These are phyloP conservation scores for Trypanosomatidae sp. DNA, from an alignment of 208 protist genomes.

Conservation along the genomic window DNA sequence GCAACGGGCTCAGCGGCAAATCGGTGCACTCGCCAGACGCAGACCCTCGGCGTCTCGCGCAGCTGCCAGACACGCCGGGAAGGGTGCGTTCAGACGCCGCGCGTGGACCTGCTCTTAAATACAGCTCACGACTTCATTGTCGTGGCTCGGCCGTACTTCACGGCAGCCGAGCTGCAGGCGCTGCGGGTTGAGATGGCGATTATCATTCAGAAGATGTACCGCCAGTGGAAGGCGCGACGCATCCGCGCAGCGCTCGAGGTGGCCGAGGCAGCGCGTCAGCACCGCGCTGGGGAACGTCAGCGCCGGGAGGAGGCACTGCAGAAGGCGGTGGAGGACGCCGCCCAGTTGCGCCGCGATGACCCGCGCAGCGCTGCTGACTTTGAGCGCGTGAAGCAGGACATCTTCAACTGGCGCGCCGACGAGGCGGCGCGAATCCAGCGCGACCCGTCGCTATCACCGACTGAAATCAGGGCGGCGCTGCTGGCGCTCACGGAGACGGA, in stretches of 20 bases:
- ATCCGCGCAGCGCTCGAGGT: constrained; percentile 59
- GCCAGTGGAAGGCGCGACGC: constrained; percentile 92
- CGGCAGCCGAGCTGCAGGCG: constrained; percentile 52
- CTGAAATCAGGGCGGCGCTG: constrained; percentile 65
- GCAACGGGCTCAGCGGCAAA: constrained; percentile 13
- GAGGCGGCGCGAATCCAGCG: constrained; percentile 84
- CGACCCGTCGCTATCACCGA: constrained; percentile 40
- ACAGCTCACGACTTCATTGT: constrained; percentile 66
- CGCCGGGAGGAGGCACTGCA: constrained; percentile 65
- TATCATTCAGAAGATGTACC: constrained; percentile 91
- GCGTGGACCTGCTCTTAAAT: constrained; percentile 66
- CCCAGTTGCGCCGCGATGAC: constrained; percentile 89
- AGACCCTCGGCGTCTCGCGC: constrained; percentile 89
- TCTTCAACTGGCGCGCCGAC: constrained; percentile 86
- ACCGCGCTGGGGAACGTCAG: constrained; percentile 51
- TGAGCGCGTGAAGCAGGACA: constrained; percentile 88
- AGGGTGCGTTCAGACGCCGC: constrained; percentile 90
- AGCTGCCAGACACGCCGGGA: constrained; percentile 92
- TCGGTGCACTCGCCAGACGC: constrained; percentile 82
- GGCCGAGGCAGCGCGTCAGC: constrained; percentile 56
- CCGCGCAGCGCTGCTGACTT: constrained; percentile 93
- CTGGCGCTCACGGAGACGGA: constrained; percentile 94
- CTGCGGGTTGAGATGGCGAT: constrained; percentile 82
- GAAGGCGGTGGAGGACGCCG: constrained; percentile 58
- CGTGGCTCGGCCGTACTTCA: constrained; percentile 87